phyloP scores from a whole-genome alignment of 73 alveolate species.

The Paramecium octaurelia region DNA sequence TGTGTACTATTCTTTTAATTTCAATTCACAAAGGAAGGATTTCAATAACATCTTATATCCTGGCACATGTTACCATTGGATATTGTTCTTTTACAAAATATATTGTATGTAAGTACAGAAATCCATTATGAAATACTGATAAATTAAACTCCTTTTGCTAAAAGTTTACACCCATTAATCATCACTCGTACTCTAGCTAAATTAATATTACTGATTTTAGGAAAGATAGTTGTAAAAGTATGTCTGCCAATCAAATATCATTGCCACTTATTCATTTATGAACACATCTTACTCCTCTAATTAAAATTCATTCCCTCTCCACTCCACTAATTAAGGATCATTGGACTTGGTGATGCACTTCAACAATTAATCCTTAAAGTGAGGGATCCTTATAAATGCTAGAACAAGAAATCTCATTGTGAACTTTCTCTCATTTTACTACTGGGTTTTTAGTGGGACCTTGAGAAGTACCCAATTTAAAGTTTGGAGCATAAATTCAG shows the following conservation, averaged over 20 bases:
- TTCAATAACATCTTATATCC: constrained; percentile 1
- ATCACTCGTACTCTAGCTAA: background rate
- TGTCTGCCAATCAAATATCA: background rate
- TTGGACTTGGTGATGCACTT: background rate
- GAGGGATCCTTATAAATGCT: background rate
- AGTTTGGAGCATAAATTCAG: background rate
- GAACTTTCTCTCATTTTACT: background rate
- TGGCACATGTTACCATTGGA: background rate
- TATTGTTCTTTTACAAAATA: background rate
- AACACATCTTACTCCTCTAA: background rate
- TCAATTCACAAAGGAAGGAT: constrained; percentile 12
- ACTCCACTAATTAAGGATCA: constrained; percentile 8
- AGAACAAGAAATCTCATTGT: background rate
- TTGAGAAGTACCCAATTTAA: background rate
- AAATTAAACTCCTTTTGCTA: background rate
- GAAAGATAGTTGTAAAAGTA: constrained; percentile 23
- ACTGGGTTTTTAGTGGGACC: background rate
- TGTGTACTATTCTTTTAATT: background rate
- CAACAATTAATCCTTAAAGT: background rate
- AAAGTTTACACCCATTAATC: background rate
- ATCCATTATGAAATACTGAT: background rate
- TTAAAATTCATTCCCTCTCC: constrained; percentile 28
- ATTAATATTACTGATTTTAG: background rate
- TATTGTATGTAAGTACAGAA: background rate
- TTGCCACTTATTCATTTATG: background rate